Evolutionary conservation across 2,329 filamentous ascomycete species (phyloP).

Genomic region (Pezicula rhizophila): DNA sequence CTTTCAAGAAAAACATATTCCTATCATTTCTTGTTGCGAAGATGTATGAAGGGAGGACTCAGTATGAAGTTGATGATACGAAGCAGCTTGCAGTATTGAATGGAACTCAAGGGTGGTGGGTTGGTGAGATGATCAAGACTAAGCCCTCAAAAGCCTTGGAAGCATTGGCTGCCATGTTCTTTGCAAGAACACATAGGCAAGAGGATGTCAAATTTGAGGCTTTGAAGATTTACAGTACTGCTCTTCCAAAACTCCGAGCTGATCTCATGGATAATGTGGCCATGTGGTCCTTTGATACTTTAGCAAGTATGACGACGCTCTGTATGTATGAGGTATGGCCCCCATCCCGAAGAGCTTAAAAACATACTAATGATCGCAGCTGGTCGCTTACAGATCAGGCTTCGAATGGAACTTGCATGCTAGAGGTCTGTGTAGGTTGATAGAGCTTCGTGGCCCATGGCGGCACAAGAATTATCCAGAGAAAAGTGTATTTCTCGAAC

Average conservation of each 20-base stretch:
- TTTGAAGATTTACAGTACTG: not conserved
- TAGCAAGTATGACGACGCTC: slow-evolving; percentile 2
- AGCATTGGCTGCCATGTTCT: slow-evolving; percentile 7
- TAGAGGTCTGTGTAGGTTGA: not conserved
- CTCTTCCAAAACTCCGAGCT: slow-evolving; percentile 1
- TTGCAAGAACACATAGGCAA: not conserved
- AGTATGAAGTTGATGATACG: not conserved
- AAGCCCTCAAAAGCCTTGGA: not conserved
- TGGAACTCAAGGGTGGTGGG: not conserved
- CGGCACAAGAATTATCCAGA: slow-evolving; percentile 1
- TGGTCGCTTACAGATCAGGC: not conserved
- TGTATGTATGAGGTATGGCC: slow-evolving; percentile 8
- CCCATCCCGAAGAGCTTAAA: not conserved
- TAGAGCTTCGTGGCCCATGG: slow-evolving; percentile 2
- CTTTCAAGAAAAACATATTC: not conserved
- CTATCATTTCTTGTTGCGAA: not conserved
- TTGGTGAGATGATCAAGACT: not conserved
- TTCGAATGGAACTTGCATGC: slow-evolving; percentile 3
- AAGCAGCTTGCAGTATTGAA: too few species aligned
- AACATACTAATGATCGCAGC: not conserved
- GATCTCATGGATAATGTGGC: not conserved
- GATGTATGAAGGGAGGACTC: not conserved
- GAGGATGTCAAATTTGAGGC: not conserved
- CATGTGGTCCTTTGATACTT: not conserved
- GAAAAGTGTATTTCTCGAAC: slow-evolving; percentile 5